Evolutionary conservation across 2,329 filamentous ascomycete genomes (phyloP).

Genomic region (Sclerotinia minor): DNA sequence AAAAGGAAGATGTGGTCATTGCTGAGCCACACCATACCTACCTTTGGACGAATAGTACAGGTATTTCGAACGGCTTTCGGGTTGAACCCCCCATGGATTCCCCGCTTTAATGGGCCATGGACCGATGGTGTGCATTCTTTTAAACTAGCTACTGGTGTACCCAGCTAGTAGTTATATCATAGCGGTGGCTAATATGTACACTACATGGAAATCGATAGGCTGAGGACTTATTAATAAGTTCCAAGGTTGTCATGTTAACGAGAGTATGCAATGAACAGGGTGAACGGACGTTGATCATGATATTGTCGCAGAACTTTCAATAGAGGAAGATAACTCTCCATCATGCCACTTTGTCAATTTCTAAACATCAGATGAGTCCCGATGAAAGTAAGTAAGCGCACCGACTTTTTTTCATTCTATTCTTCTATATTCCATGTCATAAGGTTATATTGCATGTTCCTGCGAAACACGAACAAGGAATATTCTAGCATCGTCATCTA

Average conservation of each 20-base stretch:
- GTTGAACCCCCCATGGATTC: background rate
- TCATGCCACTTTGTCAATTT: background rate
- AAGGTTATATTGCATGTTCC: too few species aligned
- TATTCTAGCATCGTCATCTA: background rate
- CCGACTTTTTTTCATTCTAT: background rate
- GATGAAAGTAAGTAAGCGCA: background rate
- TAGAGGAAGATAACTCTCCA: background rate
- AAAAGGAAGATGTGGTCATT: slow-evolving; percentile 7
- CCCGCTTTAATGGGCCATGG: slow-evolving; percentile 4
- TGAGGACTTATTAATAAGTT: background rate
- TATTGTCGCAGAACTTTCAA: slow-evolving; percentile 5
- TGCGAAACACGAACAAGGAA: background rate
- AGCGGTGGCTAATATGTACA: slow-evolving; percentile 15
- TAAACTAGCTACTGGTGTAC: background rate
- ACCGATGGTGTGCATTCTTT: slow-evolving; percentile 8
- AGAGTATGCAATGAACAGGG: background rate
- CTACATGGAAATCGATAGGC: background rate
- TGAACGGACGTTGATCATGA: slow-evolving; percentile 6
- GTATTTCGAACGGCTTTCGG: background rate
- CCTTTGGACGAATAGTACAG: background rate
- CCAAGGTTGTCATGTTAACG: background rate
- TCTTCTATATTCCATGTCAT: background rate
- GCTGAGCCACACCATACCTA: slow-evolving; percentile 7
- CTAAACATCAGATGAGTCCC: background rate
- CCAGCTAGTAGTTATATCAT: background rate